These are phyloP conservation scores for Pleurotus tuber-regium DNA, from an alignment of 768 basidiomycete species.

Conservation along the genomic window DNA sequence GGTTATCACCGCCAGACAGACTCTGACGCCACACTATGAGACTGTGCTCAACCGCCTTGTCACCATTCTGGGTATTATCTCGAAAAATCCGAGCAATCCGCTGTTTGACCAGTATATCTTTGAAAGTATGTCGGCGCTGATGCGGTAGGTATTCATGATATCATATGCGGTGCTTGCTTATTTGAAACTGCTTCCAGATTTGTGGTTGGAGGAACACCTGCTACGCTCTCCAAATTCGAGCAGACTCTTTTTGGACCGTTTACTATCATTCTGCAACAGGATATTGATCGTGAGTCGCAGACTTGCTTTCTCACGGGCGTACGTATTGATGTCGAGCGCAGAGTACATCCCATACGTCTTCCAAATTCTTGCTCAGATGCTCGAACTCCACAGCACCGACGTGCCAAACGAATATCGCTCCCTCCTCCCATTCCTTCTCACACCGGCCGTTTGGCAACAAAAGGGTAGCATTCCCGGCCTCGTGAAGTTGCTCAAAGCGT, in stretches of 20 bases:
- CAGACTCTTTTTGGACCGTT: conserved; percentile 81
- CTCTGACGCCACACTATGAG: conserved; percentile 66
- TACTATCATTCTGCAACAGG: conserved; percentile 83
- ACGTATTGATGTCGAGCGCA: conserved; percentile 24
- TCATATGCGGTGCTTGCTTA: no score
- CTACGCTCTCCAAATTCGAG: conserved; percentile 75
- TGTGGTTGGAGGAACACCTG: conserved; percentile 67
- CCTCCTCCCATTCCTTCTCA: conserved; percentile 80
- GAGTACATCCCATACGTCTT: conserved; percentile 98
- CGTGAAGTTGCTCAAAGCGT: conserved; percentile 83
- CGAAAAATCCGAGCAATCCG: conserved; percentile 96
- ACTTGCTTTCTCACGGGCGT: background rate
- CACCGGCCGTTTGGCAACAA: conserved; percentile 86
- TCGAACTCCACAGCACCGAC: conserved; percentile 67
- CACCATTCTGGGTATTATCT: conserved; percentile 80
- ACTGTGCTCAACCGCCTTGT: conserved; percentile 72
- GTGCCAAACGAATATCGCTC: conserved; percentile 77
- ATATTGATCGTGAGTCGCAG: conserved; percentile 76
- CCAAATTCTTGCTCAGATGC: conserved; percentile 95
- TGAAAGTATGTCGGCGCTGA: conserved; percentile 91
- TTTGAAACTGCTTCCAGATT: conserved; percentile 49
- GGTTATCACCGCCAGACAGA: conserved; percentile 83
- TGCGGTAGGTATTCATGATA: conserved; percentile 66
- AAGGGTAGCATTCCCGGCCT: conserved; percentile 94
- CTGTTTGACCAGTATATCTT: conserved; percentile 98